Percentiles rank a stretch among this genome's conserved stretches.
Evolutionary conservation across 345 rosid species (phyloP).

Genomic region (Laguncularia racemosa): DNA sequence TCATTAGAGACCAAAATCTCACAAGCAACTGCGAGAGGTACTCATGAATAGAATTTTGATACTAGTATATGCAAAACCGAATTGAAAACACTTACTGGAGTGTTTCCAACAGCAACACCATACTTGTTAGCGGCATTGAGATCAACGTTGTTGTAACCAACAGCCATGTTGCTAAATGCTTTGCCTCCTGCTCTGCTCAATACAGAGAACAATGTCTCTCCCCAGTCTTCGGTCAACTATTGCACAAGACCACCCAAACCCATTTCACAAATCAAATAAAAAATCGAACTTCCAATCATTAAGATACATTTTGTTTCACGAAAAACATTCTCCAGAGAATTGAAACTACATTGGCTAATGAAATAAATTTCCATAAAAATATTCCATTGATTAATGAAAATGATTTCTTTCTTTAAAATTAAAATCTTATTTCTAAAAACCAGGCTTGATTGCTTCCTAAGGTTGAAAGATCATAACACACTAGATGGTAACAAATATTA

Average conservation of each 20-base stretch:
- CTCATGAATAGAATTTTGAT: too few relatives aligned
- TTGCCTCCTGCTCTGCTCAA: slow-evolving; percentile 89
- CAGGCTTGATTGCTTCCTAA: too few relatives aligned
- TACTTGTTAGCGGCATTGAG: slow-evolving; percentile 92
- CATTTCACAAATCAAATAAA: background rate
- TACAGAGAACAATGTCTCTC: slow-evolving; percentile 84
- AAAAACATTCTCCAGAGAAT: background rate
- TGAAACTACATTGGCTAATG: background rate
- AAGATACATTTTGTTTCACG: background rate
- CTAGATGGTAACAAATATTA: too few relatives aligned
- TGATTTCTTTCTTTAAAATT: too few relatives aligned
- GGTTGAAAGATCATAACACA: too few relatives aligned
- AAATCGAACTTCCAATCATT: background rate
- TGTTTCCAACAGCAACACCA: slow-evolving; percentile 90
- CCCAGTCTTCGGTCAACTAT: slow-evolving; percentile 95
- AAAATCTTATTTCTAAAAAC: too few relatives aligned
- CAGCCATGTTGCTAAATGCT: slow-evolving; percentile 98
- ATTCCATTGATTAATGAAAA: too few relatives aligned
- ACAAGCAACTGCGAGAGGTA: too few relatives aligned
- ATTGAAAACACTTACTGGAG: slow-evolving; percentile 53
- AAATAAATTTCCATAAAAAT: too few relatives aligned
- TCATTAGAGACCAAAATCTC: too few relatives aligned
- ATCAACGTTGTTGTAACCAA: slow-evolving; percentile 95
- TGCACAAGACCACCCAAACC: slow-evolving; percentile 11
- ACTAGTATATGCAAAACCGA: background rate